Evolutionary conservation across 306 rosid genomes (phyloP), one percentile per base, ranked within the genome.

Genomic region (Prunus davidiana): DNA sequence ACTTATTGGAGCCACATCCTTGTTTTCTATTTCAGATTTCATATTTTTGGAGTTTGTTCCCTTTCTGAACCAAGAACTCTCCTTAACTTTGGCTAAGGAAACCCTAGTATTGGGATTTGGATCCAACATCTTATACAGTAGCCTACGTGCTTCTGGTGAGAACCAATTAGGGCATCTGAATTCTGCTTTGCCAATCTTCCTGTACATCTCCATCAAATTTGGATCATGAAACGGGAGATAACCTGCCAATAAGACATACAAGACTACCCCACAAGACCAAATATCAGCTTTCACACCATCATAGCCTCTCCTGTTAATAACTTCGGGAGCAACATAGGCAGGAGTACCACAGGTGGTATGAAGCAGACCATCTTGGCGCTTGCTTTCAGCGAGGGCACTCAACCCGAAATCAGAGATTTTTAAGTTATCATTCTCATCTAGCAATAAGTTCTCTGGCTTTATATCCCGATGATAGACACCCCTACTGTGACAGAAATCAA

Each of bases 321-420:
- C 93, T 81, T 93, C 98, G 2, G 98, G 98, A 69, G 98, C 96
- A 60, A 90, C 98, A 80, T 93, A 93, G 11, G 96, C 98, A 55
- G 98, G 98, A 38, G 98, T 93, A 63, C 98, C 98, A 81, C 98
- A 93, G 63, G 94, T 74, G 5, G 97, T 93, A 72, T 89, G 98
- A 25, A 93, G 91, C 32, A 93, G 61, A 25, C 86, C 90, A 76
- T 90, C 96, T 69, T 87, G 87, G 38, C 73, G 77, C 82, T 66
- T 89, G 78, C 90, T 78, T 25, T 91, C 92, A 1, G 81, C 89
- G 1, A 93, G 81, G 43, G 97, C 93, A 80, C 98, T 93, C 70
- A 93, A 86, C 67, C 98, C 98, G 28, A 93, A 93, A 86, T 93
- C 98, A 22, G 98, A 90, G 5, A 91, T 90, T 87, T 93, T 93